Evolutionary conservation across 257 asterid genomes (phyloP).

Genomic region (Prunella vulgaris): DNA sequence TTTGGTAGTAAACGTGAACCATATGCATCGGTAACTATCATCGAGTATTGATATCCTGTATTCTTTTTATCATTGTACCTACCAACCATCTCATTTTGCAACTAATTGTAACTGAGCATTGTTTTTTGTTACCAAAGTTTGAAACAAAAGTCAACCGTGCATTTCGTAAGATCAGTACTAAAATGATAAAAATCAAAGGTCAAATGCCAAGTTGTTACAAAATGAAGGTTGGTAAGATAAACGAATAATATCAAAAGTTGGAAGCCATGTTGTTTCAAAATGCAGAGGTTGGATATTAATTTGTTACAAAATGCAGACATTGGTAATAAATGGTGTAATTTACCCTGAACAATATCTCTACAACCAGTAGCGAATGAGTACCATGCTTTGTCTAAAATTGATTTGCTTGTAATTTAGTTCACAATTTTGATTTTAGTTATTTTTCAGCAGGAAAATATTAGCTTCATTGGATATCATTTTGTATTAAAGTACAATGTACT

Average conservation of each 20-base stretch:
- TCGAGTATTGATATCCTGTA: neutral
- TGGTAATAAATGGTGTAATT: too few species aligned
- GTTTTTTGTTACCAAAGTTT: neutral
- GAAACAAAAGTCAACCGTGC: neutral
- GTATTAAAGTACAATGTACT: too few species aligned
- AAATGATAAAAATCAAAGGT: too few species aligned
- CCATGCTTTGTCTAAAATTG: neutral
- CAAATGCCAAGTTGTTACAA: too few species aligned
- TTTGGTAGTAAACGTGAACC: too few species aligned
- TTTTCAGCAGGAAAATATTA: too few species aligned
- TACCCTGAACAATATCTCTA: too few species aligned
- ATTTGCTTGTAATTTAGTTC: neutral
- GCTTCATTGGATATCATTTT: neutral
- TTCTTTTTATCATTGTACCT: neutral
- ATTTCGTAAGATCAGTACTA: neutral
- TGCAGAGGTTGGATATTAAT: neutral
- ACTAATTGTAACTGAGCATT: neutral
- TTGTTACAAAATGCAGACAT: neutral
- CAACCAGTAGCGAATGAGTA: too few species aligned
- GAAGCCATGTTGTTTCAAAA: too few species aligned
- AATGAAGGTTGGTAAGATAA: too few species aligned
- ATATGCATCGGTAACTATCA: too few species aligned
- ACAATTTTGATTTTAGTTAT: neutral
- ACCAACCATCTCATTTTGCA: neutral
- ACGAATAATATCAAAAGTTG: too few species aligned